Conservation (phyloP, 2,329 filamentous ascomycete species). For the Exserohilum turcica region DNA sequence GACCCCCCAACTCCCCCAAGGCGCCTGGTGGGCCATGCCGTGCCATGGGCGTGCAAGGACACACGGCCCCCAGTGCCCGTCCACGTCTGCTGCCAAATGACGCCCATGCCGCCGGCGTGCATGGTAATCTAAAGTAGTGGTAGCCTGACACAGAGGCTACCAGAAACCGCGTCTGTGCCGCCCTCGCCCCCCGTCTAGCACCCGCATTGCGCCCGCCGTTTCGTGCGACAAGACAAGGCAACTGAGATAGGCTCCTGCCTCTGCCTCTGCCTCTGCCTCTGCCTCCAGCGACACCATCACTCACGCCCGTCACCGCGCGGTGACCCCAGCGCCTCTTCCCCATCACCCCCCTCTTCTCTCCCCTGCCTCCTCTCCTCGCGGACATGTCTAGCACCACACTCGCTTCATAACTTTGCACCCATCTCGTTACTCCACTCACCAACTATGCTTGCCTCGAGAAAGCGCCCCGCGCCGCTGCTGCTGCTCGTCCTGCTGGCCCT, state of each 20-base stretch:
- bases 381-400: slow-evolving; percentile 31
- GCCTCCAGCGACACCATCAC: background rate
- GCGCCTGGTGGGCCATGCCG: background rate
- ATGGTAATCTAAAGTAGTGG: slow-evolving; percentile 21
- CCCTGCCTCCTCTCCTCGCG: background rate
- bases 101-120: slow-evolving; percentile 7
- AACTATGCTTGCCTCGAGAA: slow-evolving; percentile 44
- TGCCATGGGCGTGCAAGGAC: no score
- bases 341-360: background rate
- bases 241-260: no score
- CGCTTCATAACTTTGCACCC: slow-evolving; percentile 15
- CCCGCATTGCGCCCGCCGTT: slow-evolving; percentile 14
- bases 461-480: slow-evolving; percentile 39
- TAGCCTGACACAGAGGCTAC: slow-evolving; percentile 31
- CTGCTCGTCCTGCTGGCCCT: slow-evolving; percentile 32
- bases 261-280: no score
- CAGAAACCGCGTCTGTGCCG: slow-evolving; percentile 23
- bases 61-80: slow-evolving; percentile 4
- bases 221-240: slow-evolving; percentile 20
- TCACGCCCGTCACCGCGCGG: background rate
- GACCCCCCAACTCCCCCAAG: background rate
- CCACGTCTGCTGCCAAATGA: slow-evolving; percentile 11
- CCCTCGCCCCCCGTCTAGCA: slow-evolving; percentile 12
- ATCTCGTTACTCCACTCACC: slow-evolving; percentile 14
- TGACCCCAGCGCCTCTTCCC: slow-evolving; percentile 3